phyloP scores from a whole-genome alignment of 1,284 basidiomycete genomes.

The Ceratobasidium sp. region DNA sequence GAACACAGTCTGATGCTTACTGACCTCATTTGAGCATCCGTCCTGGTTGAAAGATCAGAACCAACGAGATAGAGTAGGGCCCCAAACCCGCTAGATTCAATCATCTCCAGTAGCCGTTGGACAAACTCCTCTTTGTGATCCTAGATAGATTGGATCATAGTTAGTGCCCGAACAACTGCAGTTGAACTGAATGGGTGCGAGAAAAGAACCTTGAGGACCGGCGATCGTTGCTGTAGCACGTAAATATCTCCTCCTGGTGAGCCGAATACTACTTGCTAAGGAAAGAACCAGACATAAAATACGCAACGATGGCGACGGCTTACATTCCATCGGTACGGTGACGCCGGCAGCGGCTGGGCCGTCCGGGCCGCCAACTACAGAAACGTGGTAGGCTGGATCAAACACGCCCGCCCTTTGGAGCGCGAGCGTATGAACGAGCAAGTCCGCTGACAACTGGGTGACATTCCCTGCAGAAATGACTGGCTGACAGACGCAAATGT shows the following conservation, averaged over 20 bases:
- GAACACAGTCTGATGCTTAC: slow-evolving; percentile 4
- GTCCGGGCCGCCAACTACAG: slow-evolving; percentile 21
- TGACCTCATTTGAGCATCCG: slow-evolving; percentile 39
- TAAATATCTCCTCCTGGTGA: slow-evolving; percentile 9
- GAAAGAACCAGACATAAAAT: slow-evolving; percentile 15
- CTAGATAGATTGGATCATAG: not conserved
- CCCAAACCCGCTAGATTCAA: slow-evolving; percentile 21
- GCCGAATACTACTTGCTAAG: slow-evolving; percentile 21
- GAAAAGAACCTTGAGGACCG: slow-evolving; percentile 32
- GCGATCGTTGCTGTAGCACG: slow-evolving; percentile 35
- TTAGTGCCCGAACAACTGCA: not conserved
- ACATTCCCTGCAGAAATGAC: slow-evolving; percentile 37
- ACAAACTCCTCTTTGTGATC: slow-evolving; percentile 35
- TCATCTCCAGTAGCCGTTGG: slow-evolving; percentile 9
- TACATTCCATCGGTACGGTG: slow-evolving; percentile 38
- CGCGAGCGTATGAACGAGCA: slow-evolving; percentile 22
- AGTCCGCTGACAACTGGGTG: slow-evolving; percentile 21
- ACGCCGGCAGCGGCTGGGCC: not conserved
- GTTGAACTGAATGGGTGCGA: not conserved
- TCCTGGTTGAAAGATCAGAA: slow-evolving; percentile 36
- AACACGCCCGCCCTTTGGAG: slow-evolving; percentile 13
- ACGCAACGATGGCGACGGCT: slow-evolving; percentile 18
- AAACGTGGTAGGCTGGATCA: slow-evolving; percentile 25
- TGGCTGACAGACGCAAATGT: slow-evolving; percentile 9
- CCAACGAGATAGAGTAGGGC: slow-evolving; percentile 28